Evolutionary conservation across 768 basidiomycete genomes (phyloP).

Genomic region (Suillus sp.): DNA sequence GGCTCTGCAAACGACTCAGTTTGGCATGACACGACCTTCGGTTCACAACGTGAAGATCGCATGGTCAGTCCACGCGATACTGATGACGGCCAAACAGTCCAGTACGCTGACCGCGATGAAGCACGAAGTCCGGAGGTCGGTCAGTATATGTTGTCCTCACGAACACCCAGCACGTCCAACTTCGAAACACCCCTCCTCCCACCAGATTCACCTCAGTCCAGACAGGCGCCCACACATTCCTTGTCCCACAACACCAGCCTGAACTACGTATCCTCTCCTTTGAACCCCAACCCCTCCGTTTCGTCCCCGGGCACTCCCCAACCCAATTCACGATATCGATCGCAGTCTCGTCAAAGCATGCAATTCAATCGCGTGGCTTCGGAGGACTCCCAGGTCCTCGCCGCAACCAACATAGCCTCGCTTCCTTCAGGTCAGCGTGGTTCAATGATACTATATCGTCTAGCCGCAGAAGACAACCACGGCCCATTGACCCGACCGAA

Average conservation of each 20-base stretch:
- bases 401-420: constrained; percentile 27
- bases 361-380: constrained; percentile 46
- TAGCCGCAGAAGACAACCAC: constrained; percentile 42
- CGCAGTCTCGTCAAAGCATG: constrained; percentile 43
- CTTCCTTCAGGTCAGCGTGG: constrained; percentile 39
- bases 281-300: constrained; percentile 45
- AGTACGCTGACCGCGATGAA: background rate
- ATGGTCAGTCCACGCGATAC: background rate
- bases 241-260: constrained; percentile 20
- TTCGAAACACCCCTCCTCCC: constrained; percentile 35
- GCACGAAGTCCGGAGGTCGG: background rate
- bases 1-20: background rate
- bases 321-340: constrained; percentile 34
- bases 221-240: constrained; percentile 29
- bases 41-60: constrained; percentile 4
- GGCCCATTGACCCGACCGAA: constrained; percentile 38
- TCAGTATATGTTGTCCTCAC: constrained; percentile 12
- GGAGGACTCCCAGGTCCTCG: constrained; percentile 46
- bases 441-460: constrained; percentile 70
- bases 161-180: constrained; percentile 29
- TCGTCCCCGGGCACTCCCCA: constrained; percentile 20
- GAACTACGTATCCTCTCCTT: constrained; percentile 52
- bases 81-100: background rate
- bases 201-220: constrained; percentile 16
- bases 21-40: constrained; percentile 1